Base-by-base conservation (phyloP, 768 basidiomycete genomes). In the Tephrocybe rancida region DNA sequence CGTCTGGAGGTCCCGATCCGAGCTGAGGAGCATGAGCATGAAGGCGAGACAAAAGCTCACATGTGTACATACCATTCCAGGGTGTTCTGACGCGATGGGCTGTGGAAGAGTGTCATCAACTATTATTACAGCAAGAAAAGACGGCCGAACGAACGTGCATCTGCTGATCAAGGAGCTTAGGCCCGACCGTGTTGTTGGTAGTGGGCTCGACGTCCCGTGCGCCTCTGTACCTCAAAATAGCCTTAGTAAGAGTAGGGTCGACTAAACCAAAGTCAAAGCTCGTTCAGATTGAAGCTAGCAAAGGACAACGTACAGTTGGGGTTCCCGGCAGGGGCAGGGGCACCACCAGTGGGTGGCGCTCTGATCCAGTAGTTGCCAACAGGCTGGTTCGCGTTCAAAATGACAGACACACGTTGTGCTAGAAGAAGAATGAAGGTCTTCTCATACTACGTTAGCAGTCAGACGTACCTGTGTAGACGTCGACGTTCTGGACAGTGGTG, bases 301-400 rank as follows among this genome's bases (percentile, higher is more conserved):
- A 35, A 21, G 21, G 25, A 42, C 24, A 41, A 58, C 61, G 46
- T 24, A 66, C 64, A 60, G 52, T 62, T 62, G 19, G 61, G 61
- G 49, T 62, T 62, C 24, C 59, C 54, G 39, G 48, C 56, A n/a
- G 61, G 61, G 39, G 48, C 56, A n/a, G 61, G 61, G 14, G 35
- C 29, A 27, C 61, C 61, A 38, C 61, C 61, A 37, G 61, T 62
- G 18, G 59, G 61, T 0, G 64, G 70, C 27, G 67, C 70, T 44
- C 67, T 66, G 54, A 77, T 70, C 67, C 78, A 78, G 63, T 79
- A 80, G 61, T 80, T 80, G 35, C 58, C 70, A 7, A 78, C 62
- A 10, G 68, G 63, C 54, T 79, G 75, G 58, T 75, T 70, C 13
- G 79, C 77, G 19, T 72, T 52, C 34, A 80, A 60, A 54, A 75